phyloP scores from a whole-genome alignment of 768 basidiomycete species.

The Podaxis rugospora region DNA sequence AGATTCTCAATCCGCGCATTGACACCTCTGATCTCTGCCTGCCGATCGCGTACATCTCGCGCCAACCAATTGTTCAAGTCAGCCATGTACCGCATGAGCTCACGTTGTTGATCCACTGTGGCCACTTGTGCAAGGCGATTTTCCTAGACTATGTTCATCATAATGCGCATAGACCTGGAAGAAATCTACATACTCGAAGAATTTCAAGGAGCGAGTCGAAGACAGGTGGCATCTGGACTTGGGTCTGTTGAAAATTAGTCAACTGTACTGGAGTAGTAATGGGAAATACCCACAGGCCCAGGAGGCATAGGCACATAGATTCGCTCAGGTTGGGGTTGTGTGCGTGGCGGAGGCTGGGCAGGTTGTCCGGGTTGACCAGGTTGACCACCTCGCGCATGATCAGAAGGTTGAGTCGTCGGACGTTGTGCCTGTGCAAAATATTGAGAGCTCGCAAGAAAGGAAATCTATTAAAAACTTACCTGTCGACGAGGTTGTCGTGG shows the following conservation, averaged over 20 bases:
- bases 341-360: conserved; percentile 19
- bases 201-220: conserved; percentile 71
- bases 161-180: neutral
- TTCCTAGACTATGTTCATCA: conserved; percentile 41
- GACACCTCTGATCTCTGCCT: conserved; percentile 65
- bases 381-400: neutral
- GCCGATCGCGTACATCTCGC: conserved; percentile 75
- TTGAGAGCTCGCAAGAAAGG: neutral
- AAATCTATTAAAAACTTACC: neutral
- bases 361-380: neutral
- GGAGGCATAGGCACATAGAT: conserved; percentile 43
- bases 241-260: conserved; percentile 35
- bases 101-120: conserved; percentile 74
- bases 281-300: conserved; percentile 28
- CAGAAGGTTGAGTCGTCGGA: neutral
- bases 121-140: conserved; percentile 71
- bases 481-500: conserved; percentile 3
- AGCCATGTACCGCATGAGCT: conserved; percentile 75
- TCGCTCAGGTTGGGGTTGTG: conserved; percentile 20
- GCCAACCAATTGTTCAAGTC: conserved; percentile 76
- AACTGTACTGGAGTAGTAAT: conserved; percentile 18
- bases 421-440: neutral
- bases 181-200: conserved; percentile 45
- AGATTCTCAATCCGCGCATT: conserved; percentile 55
- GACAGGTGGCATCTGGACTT: conserved; percentile 55